Evolutionary conservation across 202 grass and related monocot genomes (phyloP).

Genomic region (Sporobolus alterniflorus): DNA sequence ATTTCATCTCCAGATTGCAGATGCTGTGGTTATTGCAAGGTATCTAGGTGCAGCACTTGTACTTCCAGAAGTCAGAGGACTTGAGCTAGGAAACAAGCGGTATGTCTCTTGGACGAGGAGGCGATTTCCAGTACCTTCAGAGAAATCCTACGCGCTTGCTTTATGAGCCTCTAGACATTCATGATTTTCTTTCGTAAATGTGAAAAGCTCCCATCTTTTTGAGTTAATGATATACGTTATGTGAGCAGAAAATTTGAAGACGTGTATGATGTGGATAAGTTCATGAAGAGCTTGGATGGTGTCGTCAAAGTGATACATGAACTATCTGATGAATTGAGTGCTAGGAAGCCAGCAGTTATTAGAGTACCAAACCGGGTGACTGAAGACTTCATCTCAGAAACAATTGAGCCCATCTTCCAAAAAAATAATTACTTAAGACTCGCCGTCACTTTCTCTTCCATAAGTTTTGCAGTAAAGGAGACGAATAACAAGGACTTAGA

Average conservation of each 20-base stretch:
- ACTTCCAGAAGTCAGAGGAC: constrained; percentile 87
- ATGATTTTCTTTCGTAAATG: constrained; percentile 2
- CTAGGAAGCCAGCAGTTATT: constrained; percentile 66
- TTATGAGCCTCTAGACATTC: constrained; percentile 5
- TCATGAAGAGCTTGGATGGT: constrained; percentile 63
- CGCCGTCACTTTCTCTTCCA: constrained; percentile 66
- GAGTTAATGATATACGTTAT: constrained; percentile 20
- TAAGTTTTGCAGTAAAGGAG: constrained; percentile 67
- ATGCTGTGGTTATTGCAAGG: constrained; percentile 88
- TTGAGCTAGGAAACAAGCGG: constrained; percentile 73
- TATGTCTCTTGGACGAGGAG: constrained; percentile 40
- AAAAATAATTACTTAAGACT: constrained; percentile 81
- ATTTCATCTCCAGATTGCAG: constrained; percentile 66
- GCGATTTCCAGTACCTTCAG: constrained; percentile 9
- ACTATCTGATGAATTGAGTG: constrained; percentile 67
- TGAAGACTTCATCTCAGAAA: constrained; percentile 67
- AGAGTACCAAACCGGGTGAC: constrained; percentile 81
- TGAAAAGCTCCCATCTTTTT: not conserved
- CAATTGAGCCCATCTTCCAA: constrained; percentile 73
- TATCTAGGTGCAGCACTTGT: constrained; percentile 85
- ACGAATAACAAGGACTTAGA: constrained; percentile 66
- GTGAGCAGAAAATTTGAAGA: constrained; percentile 81
- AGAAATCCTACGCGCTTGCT: constrained; percentile 15
- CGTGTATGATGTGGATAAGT: constrained; percentile 82
- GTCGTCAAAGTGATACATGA: constrained; percentile 58